phyloP scores from a whole-genome alignment of 257 asterid species.

The Solanum bukasovii region DNA sequence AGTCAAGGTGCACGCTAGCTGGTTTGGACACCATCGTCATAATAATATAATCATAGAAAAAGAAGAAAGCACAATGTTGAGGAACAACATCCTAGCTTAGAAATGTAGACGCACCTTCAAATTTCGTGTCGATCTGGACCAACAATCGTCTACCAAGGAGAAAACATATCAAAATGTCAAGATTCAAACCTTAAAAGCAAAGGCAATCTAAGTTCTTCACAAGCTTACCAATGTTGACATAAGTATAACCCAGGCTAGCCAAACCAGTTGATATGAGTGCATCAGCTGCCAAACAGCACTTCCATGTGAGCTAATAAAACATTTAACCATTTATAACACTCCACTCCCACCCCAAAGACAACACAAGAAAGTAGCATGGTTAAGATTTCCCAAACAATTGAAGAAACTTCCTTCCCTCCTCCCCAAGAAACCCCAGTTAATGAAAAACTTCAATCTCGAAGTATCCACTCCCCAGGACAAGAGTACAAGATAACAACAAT shows the following conservation, averaged over 20 bases:
- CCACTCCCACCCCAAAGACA: neutral
- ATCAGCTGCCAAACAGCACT: conserved; percentile 50
- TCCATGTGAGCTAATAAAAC: neutral
- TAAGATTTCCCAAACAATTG: neutral
- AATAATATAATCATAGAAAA: too few relatives aligned
- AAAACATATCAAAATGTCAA: conserved; percentile 6
- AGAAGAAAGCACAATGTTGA: too few relatives aligned
- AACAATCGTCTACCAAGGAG: conserved; percentile 80
- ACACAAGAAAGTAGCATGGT: neutral
- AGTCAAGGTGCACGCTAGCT: too few relatives aligned
- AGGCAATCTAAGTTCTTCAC: neutral
- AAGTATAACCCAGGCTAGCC: conserved; percentile 70
- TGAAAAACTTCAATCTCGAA: neutral
- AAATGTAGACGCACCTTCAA: too few relatives aligned
- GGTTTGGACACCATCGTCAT: too few relatives aligned
- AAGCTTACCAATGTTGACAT: conserved; percentile 69
- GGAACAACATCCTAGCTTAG: too few relatives aligned
- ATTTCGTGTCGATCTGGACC: conserved; percentile 36
- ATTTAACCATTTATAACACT: neutral
- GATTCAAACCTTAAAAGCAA: neutral
- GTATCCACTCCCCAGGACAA: neutral
- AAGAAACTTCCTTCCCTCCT: neutral
- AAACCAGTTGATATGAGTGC: conserved; percentile 81
- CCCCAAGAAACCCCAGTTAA: neutral
- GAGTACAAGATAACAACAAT: neutral